phyloP scores from a whole-genome alignment of 768 basidiomycete genomes.

The Suillus subaureus region DNA sequence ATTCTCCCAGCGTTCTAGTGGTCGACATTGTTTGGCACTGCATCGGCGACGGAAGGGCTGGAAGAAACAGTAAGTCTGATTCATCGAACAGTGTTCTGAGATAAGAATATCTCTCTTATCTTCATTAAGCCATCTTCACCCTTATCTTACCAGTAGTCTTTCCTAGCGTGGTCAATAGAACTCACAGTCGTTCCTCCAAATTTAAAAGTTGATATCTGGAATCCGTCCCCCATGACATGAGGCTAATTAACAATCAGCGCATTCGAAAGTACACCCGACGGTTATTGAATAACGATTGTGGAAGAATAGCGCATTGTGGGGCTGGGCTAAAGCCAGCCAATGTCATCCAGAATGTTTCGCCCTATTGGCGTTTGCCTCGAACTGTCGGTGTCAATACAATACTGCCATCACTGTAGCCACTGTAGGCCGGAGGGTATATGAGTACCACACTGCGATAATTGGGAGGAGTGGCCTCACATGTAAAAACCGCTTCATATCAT shows the following conservation, averaged over 20 bases:
- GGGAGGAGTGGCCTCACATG: constrained; percentile 40
- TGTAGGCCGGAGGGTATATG: constrained; percentile 32
- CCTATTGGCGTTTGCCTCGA: constrained; percentile 49
- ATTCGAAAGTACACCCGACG: not conserved
- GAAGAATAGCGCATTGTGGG: constrained; percentile 76
- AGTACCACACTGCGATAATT: not conserved
- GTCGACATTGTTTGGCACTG: not conserved
- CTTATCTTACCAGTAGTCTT: constrained; percentile 45
- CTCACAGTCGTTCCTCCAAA: not conserved
- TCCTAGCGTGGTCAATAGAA: not conserved
- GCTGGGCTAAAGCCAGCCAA: constrained; percentile 66
- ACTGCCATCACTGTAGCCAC: constrained; percentile 51
- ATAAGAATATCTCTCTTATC: constrained; percentile 36
- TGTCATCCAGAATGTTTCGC: constrained; percentile 57
- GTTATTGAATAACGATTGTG: constrained; percentile 41
- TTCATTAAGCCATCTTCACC: constrained; percentile 83
- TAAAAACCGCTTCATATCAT: constrained; percentile 70
- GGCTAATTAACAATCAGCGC: constrained; percentile 42
- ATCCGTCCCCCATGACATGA: constrained; percentile 95
- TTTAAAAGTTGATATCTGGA: constrained; percentile 43
- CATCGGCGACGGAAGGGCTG: not conserved
- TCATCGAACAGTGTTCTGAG: not conserved
- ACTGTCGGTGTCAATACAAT: constrained; percentile 52
- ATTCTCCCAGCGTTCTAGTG: not conserved
- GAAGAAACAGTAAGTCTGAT: not conserved